Base-by-base conservation (phyloP, 768 basidiomycete genomes). In the Mycena olivaceomarginata region DNA sequence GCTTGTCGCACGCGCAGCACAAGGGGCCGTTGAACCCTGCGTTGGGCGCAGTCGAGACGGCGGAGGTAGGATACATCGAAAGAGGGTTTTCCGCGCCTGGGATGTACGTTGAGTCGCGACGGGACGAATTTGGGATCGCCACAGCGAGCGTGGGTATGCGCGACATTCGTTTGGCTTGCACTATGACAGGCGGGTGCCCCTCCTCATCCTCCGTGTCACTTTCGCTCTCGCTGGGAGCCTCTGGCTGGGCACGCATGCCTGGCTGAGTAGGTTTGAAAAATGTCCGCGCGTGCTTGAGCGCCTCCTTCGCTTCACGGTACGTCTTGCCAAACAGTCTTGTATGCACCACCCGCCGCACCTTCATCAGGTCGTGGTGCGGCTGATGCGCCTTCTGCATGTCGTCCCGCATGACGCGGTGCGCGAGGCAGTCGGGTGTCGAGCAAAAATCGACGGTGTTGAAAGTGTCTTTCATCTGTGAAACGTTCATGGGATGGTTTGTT, bases 361-460 rank as follows among this genome's bases (percentile, higher is more conserved):
- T 85, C 72, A 85, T 71, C 4, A 85, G 71, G 63, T 81, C 82
- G 75, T 86, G 86, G 13, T 67, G 73, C 25, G 85, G 80, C 15
- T 80, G 77, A 69, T 86, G 86, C 4, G 79, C 31, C 31, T 31
- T 31, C 31, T 31, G 31, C 31, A 31, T 31, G 31, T 31, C 31
- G 31, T 31, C 31, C 70, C 5, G 57, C 48, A 82, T 72, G 43
- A 84, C 41, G 11, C 74, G 68, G 8, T 72, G 59, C 11, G 48
- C 37, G 22, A 82, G 40, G 71, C 86, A 86, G 5, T 64, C 78
- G 1, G 80, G 80, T 2, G 76, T 39, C 37, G 81, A 79, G 76
- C 84, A 85, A 40, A 85, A 80, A 74, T 86, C 83, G 20, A 86
- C 64, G 15, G 81, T 83, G 39, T 80, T 77, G 11, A 75, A 80